Evolutionary conservation across 805 yeast species (phyloP), one percentile per base, ranked within the genome.

Genomic region (Metschnikowia baotianmanensis): DNA sequence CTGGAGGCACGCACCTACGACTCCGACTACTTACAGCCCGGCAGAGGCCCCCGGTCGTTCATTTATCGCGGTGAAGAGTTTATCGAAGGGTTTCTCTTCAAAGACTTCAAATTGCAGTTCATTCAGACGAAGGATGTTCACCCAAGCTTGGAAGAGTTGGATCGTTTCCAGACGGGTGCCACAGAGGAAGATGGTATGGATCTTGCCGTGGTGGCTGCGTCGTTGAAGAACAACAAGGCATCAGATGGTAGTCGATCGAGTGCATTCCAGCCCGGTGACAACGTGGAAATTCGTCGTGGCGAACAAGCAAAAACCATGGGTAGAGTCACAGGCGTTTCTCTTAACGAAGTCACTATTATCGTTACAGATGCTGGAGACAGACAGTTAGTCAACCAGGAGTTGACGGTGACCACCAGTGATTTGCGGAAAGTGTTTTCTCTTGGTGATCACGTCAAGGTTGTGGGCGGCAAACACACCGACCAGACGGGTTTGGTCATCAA

Each of bases 371-470:
- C 71, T 46, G 78, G 82, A 13, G 93, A 84, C 50, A 63, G 71
- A 24, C 76, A 69, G 44, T 69, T 72, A 45, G 68, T 78, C 43
- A 63, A 76, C 45, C 82, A 78, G 49, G 71, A 73, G 52, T 73
- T 90, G 50, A 95, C 93, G 45, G 83, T 90, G 36, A 96, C 97
- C 24, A 76, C 83, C 3, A 74, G 77, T 31, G 82, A 87, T 47
- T 71, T 93, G 56, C 79, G 97, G 59, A 93, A 93, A 61, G 80
- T 86, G 40, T 91, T 91, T 63, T 66, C 76, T 38, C 80, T 87
- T 30, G 99, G 99, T 73, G 98, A 91, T 62, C 97, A 93, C 61
- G 96, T 93, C 17, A 82, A 95, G 43, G 93, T 91, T 23, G 77
- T 86, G 27, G 86, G 82, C 57, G 99, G 99, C 59, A 88, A 86